phyloP scores from a whole-genome alignment of 2,329 filamentous ascomycete species.

The Ceratocystis lukuohia region DNA sequence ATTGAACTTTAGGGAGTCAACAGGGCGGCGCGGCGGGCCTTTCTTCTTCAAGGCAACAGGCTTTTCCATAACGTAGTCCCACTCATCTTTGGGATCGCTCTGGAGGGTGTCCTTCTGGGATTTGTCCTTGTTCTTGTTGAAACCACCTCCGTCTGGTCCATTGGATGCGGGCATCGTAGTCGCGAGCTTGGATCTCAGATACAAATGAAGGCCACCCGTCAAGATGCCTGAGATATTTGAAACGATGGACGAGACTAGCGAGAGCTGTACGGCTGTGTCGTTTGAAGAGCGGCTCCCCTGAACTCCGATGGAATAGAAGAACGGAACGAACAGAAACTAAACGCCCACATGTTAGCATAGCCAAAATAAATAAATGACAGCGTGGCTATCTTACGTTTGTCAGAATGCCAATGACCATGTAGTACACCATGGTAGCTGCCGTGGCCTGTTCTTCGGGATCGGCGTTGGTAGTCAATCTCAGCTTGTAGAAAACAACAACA shows the following conservation, averaged over 20 bases:
- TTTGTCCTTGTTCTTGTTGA: background rate
- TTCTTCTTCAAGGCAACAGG: background rate
- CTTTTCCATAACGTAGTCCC: background rate
- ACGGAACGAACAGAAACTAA: constrained; percentile 48
- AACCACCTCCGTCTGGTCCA: background rate
- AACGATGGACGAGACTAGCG: constrained; percentile 52
- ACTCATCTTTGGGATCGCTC: background rate
- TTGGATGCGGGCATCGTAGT: constrained; percentile 23
- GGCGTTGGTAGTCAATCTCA: constrained; percentile 35
- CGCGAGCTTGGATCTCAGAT: constrained; percentile 49
- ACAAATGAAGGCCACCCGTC: constrained; percentile 52
- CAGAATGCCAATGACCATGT: constrained; percentile 42
- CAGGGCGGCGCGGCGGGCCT: background rate
- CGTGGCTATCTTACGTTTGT: constrained; percentile 39
- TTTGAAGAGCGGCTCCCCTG: constrained; percentile 27
- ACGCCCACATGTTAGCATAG: background rate
- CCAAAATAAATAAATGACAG: background rate
- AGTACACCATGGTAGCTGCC: constrained; percentile 58
- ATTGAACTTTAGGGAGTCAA: background rate
- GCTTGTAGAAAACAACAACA: constrained; percentile 42
- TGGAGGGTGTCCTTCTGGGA: background rate
- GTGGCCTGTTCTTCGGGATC: constrained; percentile 47
- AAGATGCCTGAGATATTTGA: constrained; percentile 53
- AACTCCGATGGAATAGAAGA: constrained; percentile 46
- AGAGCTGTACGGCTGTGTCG: constrained; percentile 35